phyloP scores from a whole-genome alignment of 2,329 filamentous ascomycete species.

The Colletotrichum aenigma region DNA sequence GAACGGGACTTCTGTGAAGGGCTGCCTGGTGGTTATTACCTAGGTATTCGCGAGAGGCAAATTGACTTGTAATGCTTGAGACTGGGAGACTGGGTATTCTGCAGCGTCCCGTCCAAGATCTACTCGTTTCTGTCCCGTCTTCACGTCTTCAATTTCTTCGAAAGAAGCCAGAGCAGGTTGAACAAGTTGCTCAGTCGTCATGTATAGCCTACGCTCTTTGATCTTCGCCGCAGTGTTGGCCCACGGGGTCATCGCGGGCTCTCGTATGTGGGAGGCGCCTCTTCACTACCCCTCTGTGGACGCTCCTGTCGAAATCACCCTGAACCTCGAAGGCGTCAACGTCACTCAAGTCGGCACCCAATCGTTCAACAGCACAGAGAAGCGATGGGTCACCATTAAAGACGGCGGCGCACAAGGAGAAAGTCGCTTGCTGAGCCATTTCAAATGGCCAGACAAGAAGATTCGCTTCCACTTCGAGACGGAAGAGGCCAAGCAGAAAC shows the following conservation, averaged over 20 bases:
- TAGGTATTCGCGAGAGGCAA: not conserved
- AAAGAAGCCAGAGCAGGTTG: not conserved
- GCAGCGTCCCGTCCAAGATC: not conserved
- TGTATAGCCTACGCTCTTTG: not conserved
- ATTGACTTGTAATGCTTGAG: not conserved
- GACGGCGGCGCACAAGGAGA: not conserved
- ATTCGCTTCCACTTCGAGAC: not conserved
- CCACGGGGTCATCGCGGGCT: not conserved
- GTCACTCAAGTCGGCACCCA: not conserved
- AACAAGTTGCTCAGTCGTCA: not conserved
- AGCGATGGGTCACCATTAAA: not conserved
- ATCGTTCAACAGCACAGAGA: not conserved
- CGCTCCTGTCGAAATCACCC: not conserved
- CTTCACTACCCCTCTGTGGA: not conserved
- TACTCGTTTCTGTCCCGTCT: not conserved
- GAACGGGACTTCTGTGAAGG: not conserved
- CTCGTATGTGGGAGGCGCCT: not conserved
- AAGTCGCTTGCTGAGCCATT: not conserved
- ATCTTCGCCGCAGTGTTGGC: not conserved
- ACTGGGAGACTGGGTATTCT: not conserved
- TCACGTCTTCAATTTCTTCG: not conserved
- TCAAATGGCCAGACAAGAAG: not conserved
- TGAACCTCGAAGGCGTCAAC: not conserved
- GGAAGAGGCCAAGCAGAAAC: not conserved
- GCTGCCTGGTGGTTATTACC: not conserved